Conservation (phyloP, 306 rosid genomes). For the Geum urbanum region DNA sequence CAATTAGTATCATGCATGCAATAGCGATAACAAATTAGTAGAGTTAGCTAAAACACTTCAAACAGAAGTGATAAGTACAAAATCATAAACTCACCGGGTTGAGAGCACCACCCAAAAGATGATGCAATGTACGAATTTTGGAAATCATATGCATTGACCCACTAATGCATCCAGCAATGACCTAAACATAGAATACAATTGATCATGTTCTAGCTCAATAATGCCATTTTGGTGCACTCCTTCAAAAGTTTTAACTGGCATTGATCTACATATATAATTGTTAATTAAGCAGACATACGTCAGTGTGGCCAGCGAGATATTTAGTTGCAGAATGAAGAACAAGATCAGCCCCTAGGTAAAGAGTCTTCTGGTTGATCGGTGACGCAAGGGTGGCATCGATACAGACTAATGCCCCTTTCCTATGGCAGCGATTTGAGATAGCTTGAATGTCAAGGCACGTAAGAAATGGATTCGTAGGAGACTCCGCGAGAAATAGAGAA, state of each 20-base stretch:
- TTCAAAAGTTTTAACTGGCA: background rate
- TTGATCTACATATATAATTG: background rate
- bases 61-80: too few relatives aligned
- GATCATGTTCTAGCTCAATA: background rate
- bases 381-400: slow-evolving; percentile 96
- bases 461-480: slow-evolving; percentile 95
- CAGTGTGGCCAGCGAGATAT: slow-evolving; percentile 90
- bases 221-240: slow-evolving; percentile 1
- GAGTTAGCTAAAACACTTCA: too few relatives aligned
- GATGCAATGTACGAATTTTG: slow-evolving; percentile 75
- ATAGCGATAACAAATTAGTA: too few relatives aligned
- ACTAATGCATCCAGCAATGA: slow-evolving; percentile 80
- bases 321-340: slow-evolving; percentile 81
- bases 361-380: slow-evolving; percentile 88
- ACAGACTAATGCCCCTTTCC: slow-evolving; percentile 77
- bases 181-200: slow-evolving; percentile 41
- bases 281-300: slow-evolving; percentile 44
- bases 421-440: slow-evolving; percentile 86
- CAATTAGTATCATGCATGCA: background rate
- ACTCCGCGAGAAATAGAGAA: slow-evolving; percentile 86
- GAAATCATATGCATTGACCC: slow-evolving; percentile 67
- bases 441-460: slow-evolving; percentile 87
- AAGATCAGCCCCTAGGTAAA: slow-evolving; percentile 89
- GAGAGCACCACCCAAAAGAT: slow-evolving; percentile 80
- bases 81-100: slow-evolving; percentile 63